Evolutionary conservation across 176 grass and related monocot species (phyloP), one percentile per base, ranked within the genome.

Genomic region (Juncus inflexus): DNA sequence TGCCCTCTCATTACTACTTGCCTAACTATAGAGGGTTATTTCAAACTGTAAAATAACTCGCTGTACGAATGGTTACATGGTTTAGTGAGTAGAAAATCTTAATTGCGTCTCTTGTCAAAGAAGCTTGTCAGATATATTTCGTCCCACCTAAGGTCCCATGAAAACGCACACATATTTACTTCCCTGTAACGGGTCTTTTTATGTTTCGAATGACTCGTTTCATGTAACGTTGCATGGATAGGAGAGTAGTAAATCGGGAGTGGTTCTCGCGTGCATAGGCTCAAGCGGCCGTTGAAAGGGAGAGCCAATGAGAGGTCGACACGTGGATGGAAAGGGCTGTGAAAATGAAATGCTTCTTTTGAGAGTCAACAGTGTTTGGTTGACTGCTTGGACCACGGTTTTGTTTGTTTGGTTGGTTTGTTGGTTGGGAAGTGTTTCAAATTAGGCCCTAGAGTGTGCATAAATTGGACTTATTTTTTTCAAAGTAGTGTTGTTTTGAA

Each of bases 211-310:
- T n/a, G n/a, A n/a, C n/a, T n/a, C n/a, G n/a, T n/a, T n/a, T n/a
- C n/a, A 70, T 12, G 8, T 28, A 7, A 37, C 0, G 0, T 0
- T 39, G 4, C 7, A 68, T 3, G 15, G 6, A 15, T 3, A 52
- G 6, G n/a, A 6, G 11, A n/a, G 54, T 55, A 5, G 63, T 6
- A 52, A 6, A 54, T 37, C 4, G 5, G 19, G 3, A 2, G 16
- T 4, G 64, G 45, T 4, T 41, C 35, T 55, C 49, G 65, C 65
- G 45, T 68, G 65, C 65, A 10, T 35, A 52, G 50, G 35, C 35
- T 52, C 41, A 2, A 11, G 69, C 62, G 41, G 73, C 80, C 81
- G 58, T 81, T 78, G 77, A 0, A 7, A 45, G 9, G 1, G 0
- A 1, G 4, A 4, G 15, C 75, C 3, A 77, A 58, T 69, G 5